These are phyloP conservation scores for Phallus indusiatus DNA, from an alignment of 768 basidiomycete species.

Conservation along the genomic window DNA sequence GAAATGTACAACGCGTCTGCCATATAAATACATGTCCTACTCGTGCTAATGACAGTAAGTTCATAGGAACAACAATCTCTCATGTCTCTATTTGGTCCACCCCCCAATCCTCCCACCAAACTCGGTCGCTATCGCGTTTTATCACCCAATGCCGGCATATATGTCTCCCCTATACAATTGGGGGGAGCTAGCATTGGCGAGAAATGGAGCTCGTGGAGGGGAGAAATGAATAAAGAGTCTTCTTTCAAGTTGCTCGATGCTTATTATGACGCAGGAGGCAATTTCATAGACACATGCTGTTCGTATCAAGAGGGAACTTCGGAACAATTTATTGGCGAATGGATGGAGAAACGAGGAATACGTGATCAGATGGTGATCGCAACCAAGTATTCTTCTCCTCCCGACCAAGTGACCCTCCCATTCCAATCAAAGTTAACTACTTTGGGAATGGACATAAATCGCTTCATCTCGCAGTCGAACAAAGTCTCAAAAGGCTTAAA, in stretches of 20 bases:
- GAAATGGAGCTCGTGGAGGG: conserved; percentile 18
- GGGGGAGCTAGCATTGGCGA: conserved; percentile 21
- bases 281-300: conserved; percentile 35
- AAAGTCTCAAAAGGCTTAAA: conserved; percentile 38
- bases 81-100: conserved; percentile 6
- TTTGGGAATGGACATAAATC: conserved; percentile 32
- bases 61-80: neutral
- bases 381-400: conserved; percentile 20
- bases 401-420: conserved; percentile 2
- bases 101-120: conserved; percentile 21
- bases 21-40: neutral
- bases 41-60: neutral
- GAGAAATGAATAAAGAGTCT: conserved; percentile 27
- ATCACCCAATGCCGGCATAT: conserved; percentile 14
- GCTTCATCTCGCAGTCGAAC: conserved; percentile 24
- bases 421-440: conserved; percentile 30
- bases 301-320: conserved; percentile 28
- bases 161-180: conserved; percentile 21
- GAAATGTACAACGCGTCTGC: no score
- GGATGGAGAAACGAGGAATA: conserved; percentile 27
- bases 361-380: conserved; percentile 29
- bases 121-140: conserved; percentile 23
- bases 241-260: conserved; percentile 34
- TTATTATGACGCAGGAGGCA: conserved; percentile 28
- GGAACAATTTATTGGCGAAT: conserved; percentile 33